Conservation (phyloP, 768 basidiomycete genomes). For the Leccinum pellstonianum region DNA sequence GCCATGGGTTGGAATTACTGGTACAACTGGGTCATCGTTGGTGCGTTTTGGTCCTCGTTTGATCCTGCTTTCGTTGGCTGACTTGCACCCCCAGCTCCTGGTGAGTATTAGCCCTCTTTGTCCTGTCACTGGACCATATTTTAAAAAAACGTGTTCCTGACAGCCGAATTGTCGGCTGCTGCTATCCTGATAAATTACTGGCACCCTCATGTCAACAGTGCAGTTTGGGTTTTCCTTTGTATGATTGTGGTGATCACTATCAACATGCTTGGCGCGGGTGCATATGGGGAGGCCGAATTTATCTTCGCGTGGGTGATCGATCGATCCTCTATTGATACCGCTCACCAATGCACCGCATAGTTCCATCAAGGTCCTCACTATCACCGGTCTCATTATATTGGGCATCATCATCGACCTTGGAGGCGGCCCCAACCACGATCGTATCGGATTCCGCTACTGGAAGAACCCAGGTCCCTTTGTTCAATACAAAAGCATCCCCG, state of each 20-base stretch:
- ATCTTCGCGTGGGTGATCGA: constrained; percentile 59
- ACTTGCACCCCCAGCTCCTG: constrained; percentile 20
- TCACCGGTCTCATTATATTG: constrained; percentile 66
- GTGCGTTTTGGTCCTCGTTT: constrained; percentile 2
- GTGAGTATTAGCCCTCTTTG: constrained; percentile 13
- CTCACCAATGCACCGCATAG: constrained; percentile 22
- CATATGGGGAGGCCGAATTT: constrained; percentile 85
- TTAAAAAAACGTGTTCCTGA: background rate
- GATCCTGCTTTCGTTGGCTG: background rate
- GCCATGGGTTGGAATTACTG: constrained; percentile 58
- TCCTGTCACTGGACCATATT: constrained; percentile 3
- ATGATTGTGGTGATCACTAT: constrained; percentile 74
- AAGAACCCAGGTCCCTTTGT: constrained; percentile 86
- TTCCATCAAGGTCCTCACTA: constrained; percentile 86
- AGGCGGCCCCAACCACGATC: constrained; percentile 80
- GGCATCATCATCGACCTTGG: constrained; percentile 81
- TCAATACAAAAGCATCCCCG: constrained; percentile 62
- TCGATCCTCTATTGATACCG: background rate
- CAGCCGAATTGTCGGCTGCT: constrained; percentile 41
- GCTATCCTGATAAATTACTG: constrained; percentile 80
- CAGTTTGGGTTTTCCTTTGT: constrained; percentile 79
- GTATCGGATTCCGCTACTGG: constrained; percentile 67
- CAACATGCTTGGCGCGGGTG: constrained; percentile 73
- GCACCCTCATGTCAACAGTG: constrained; percentile 55
- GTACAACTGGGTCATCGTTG: constrained; percentile 35